Conservation (phyloP, 352 stramenopile genomes). For the Plasmopara viticola region DNA sequence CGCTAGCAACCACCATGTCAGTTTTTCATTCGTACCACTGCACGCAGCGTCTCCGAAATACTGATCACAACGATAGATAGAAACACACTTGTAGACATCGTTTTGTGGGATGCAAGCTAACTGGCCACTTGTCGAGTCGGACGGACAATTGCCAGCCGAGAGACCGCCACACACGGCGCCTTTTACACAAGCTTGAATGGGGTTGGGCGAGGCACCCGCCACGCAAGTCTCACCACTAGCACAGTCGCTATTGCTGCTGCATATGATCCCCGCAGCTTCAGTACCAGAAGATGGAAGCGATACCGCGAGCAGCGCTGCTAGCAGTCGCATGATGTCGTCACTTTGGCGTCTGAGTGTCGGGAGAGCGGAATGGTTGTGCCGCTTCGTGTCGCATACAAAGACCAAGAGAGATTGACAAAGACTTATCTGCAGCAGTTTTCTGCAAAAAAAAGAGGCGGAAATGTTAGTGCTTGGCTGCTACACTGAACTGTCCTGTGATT, state of each 20-base stretch:
- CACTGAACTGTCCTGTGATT: too few relatives aligned
- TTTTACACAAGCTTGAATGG: constrained; percentile 67
- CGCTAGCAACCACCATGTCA: background rate
- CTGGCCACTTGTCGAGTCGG: constrained; percentile 47
- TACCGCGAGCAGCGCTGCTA: constrained; percentile 9
- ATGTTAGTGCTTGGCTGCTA: too few relatives aligned
- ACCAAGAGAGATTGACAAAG: constrained; percentile 4
- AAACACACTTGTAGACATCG: constrained; percentile 80
- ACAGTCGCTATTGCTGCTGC: constrained; percentile 56
- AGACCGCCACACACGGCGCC: constrained; percentile 47
- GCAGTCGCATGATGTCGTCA: constrained; percentile 12
- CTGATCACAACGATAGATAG: constrained; percentile 62
- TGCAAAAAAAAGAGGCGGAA: constrained; percentile 1
- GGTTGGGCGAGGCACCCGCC: constrained; percentile 48
- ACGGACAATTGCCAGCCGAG: constrained; percentile 47
- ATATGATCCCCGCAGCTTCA: constrained; percentile 37
- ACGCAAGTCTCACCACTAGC: constrained; percentile 58
- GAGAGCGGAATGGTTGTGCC: constrained; percentile 16
- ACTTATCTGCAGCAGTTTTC: background rate
- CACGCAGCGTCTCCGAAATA: constrained; percentile 52
- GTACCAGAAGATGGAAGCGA: constrained; percentile 8
- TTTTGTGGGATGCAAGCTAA: constrained; percentile 59
- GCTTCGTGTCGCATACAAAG: constrained; percentile 11
- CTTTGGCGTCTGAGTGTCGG: constrained; percentile 2
- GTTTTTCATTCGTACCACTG: constrained; percentile 34